Base-by-base conservation (phyloP, 2,329 filamentous ascomycete genomes). In the Colletotrichum echinochloae region DNA sequence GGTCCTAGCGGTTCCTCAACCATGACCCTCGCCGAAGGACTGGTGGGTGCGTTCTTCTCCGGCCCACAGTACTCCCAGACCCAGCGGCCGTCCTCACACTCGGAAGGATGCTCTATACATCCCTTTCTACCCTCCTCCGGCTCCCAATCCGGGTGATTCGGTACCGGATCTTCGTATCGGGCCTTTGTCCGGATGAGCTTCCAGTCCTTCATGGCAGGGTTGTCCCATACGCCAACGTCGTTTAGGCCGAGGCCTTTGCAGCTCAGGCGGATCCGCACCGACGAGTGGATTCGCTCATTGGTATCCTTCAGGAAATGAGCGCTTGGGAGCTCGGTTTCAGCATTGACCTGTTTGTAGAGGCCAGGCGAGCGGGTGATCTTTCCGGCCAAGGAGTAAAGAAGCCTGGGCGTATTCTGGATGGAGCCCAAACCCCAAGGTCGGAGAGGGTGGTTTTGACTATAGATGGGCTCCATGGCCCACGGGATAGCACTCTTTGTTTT, bases 221-320 rank as follows among this genome's bases (percentile, higher is more conserved):
- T 86, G 20, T 78, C 77, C 85, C 86, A 89, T n/a, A 80, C 67
- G 1, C 75, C 78, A 30, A 78, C 76, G 74, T 89, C 87, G 71
- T 88, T 82, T 39, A 85, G 78, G 0, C 83, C 85, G 3, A 87
- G 81, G 1, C 87, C 87, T 60, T 82, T 76, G 70, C 84, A 84
- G 2, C 84, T 84, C 18, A 89, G 81, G 4, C 86, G 83, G n/a
- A 87, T 81, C 1, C 87, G 82, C 1, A 87, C 87, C 2, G 85
- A 86, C 71, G 84, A 83, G 75, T 89, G 87, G 41, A 89, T 83
- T 11, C 84, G 82, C 76, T 89, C 87, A 73, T 88, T 86, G 12
- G 87, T 89, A 70, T 86, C 82, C 61, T 83, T 75, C 33, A 89
- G 81, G 67, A 82, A 87, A 11, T 78, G 77, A 1, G 75, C 73